phyloP scores from a whole-genome alignment of 352 stramenopile genomes.

The Phytopythium montanum region DNA sequence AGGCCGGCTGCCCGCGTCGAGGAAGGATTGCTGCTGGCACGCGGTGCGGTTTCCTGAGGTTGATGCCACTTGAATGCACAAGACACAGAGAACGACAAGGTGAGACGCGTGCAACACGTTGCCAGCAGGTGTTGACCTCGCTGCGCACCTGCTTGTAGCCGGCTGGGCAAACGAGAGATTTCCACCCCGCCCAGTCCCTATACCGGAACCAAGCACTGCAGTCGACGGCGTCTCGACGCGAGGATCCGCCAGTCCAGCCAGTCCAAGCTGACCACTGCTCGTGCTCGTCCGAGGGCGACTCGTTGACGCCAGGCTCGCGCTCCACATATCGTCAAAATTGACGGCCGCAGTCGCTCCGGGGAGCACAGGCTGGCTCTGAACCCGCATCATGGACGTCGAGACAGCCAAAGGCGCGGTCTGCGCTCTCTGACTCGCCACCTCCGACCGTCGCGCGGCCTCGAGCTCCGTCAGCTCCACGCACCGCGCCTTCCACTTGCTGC shows the following conservation, averaged over 20 bases:
- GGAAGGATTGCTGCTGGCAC: conserved; percentile 29
- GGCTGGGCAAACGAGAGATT: not conserved
- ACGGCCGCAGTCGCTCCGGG: conserved; percentile 1
- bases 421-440: conserved; percentile 28
- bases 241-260: not conserved
- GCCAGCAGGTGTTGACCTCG: not conserved
- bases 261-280: not conserved
- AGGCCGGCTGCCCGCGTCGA: conserved; percentile 25
- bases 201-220: not conserved
- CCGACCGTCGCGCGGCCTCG: conserved; percentile 33
- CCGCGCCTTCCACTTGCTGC: conserved; percentile 64
- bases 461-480: conserved; percentile 44
- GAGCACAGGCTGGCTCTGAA: conserved; percentile 36
- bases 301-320: conserved; percentile 26
- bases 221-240: not conserved
- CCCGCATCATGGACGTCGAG: conserved; percentile 23
- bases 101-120: not conserved
- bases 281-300: not conserved
- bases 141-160: not conserved
- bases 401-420: conserved; percentile 25
- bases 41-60: conserved; percentile 30
- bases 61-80: not conserved
- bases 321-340: conserved; percentile 73
- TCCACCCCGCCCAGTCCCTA: not conserved
- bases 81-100: not conserved